Conservation (phyloP, 352 stramenopile genomes). For the Phytophthora podocarpi region DNA sequence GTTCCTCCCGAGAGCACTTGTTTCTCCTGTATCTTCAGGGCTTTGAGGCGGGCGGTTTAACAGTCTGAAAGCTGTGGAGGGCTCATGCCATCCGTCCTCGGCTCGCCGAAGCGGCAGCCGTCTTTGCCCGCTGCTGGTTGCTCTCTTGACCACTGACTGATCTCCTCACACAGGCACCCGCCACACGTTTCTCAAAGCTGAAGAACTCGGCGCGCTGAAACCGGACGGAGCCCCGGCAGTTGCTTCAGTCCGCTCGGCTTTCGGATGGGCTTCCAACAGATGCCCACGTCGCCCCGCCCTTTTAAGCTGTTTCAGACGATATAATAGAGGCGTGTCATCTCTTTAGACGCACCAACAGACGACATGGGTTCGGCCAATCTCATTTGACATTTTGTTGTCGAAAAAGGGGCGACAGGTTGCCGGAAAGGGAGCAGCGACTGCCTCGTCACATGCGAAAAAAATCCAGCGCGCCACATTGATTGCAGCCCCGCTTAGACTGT, state of each 20-base stretch:
- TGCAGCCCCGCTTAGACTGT: no score
- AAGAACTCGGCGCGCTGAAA: no score
- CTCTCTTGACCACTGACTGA: no score
- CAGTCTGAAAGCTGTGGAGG: not conserved
- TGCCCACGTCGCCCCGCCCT: no score
- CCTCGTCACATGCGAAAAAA: slow-evolving; percentile 35
- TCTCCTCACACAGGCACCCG: not conserved
- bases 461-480: slow-evolving; percentile 22
- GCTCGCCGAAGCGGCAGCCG: not conserved
- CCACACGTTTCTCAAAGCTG: slow-evolving; percentile 12
- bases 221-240: no score
- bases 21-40: not conserved
- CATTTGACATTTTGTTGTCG: slow-evolving; percentile 19
- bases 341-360: slow-evolving; percentile 10
- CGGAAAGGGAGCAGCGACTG: no score
- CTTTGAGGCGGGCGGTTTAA: slow-evolving; percentile 18
- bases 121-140: not conserved
- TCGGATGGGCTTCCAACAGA: slow-evolving; percentile 11
- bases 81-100: slow-evolving; percentile 17
- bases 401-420: slow-evolving; percentile 12
- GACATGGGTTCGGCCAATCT: slow-evolving; percentile 30
- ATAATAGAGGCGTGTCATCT: no score
- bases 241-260: slow-evolving; percentile 22
- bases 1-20: slow-evolving; percentile 4
- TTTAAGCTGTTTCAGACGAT: no score